phyloP scores from a whole-genome alignment of 1,284 basidiomycete genomes.

The Omphalotus olearius region DNA sequence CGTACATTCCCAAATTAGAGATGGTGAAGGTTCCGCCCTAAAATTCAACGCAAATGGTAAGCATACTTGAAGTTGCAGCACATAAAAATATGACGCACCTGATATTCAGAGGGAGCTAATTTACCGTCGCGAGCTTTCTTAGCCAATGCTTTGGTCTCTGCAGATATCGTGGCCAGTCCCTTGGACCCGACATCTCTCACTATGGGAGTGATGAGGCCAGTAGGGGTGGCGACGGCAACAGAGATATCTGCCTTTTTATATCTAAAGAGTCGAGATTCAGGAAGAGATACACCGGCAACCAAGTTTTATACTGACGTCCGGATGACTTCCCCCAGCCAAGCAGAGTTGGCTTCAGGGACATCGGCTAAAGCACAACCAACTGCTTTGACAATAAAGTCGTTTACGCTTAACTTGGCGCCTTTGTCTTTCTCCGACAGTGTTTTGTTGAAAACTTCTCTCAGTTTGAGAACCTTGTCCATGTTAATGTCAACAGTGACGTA shows the following conservation, averaged over 20 bases:
- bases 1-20: conserved; percentile 99
- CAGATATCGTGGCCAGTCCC: conserved; percentile 89
- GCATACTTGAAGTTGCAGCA: neutral
- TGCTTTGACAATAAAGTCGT: conserved; percentile 98
- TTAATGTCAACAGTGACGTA: conserved; percentile 94
- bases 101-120: conserved; percentile 93
- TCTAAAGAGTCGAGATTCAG: conserved; percentile 35
- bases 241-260: conserved; percentile 98
- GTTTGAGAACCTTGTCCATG: conserved; percentile 95
- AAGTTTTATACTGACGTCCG: conserved; percentile 65
- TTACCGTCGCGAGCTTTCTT: conserved; percentile 97
- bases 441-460: conserved; percentile 96
- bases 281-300: conserved; percentile 2
- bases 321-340: conserved; percentile 96
- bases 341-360: conserved; percentile 97
- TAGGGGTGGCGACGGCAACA: conserved; percentile 94
- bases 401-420: conserved; percentile 90
- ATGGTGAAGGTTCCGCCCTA: conserved; percentile 98
- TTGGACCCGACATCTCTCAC: conserved; percentile 91
- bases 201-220: conserved; percentile 97
- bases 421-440: conserved; percentile 81
- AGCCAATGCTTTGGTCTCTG: conserved; percentile 90
- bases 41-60: conserved; percentile 24
- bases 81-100: conserved; percentile 42
- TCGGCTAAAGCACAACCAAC: conserved; percentile 87